Evolutionary conservation across 257 asterid genomes (phyloP).

Genomic region (Marsdenia floribunda): DNA sequence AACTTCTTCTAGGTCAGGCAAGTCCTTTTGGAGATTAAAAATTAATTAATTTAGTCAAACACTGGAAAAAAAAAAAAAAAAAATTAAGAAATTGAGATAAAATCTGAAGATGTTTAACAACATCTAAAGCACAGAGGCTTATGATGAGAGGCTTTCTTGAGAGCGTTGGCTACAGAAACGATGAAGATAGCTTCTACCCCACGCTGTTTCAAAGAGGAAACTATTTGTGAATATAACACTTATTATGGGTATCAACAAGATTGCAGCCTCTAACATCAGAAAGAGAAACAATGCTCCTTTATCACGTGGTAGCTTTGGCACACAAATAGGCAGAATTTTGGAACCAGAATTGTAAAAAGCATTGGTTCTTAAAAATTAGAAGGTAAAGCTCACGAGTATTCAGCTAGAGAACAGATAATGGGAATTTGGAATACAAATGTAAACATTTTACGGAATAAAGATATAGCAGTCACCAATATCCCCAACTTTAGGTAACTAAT

Average conservation of each 20-base stretch:
- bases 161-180: not conserved
- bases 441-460: too few relatives aligned
- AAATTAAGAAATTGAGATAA: not conserved
- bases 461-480: too few relatives aligned
- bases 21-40: not conserved
- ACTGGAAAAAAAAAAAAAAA: not conserved
- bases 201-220: not conserved
- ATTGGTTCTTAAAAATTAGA: not conserved
- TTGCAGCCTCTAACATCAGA: not conserved
- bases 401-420: not conserved
- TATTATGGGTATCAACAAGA: not conserved
- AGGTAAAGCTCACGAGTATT: not conserved
- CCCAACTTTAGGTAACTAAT: too few relatives aligned
- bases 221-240: not conserved
- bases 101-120: not conserved
- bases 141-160: not conserved
- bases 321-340: not conserved
- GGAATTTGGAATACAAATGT: too few relatives aligned
- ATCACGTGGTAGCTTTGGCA: not conserved
- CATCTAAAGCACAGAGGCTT: not conserved
- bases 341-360: not conserved
- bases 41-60: not conserved
- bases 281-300: not conserved
- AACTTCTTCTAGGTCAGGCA: not conserved
- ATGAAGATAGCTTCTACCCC: not conserved